These are phyloP conservation scores for Dryas octopetala DNA, from an alignment of 306 rosid species.

Conservation along the genomic window DNA sequence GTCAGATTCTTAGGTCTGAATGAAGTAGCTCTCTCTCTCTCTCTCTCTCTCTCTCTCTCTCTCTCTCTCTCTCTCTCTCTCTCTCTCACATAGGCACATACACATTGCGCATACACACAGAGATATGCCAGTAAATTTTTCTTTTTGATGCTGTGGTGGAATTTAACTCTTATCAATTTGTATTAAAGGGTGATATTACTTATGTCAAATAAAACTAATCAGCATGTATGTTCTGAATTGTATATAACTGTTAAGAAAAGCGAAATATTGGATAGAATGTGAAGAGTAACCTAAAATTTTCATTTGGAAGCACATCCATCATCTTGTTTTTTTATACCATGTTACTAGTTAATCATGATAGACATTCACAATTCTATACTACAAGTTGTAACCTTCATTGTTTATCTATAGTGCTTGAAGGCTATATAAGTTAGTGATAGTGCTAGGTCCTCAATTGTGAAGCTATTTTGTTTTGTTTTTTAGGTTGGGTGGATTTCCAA, in stretches of 20 bases:
- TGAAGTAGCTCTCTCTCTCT: neutral
- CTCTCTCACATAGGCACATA: neutral
- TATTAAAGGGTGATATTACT: neutral
- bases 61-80: neutral
- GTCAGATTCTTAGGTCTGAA: neutral
- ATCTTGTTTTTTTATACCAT: neutral
- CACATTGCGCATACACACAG: neutral
- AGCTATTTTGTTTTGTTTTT: slow-evolving; percentile 13
- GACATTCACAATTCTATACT: neutral
- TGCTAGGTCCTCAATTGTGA: neutral
- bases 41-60: neutral
- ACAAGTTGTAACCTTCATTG: neutral
- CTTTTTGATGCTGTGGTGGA: too few relatives aligned
- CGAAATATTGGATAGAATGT: neutral
- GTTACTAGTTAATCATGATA: neutral
- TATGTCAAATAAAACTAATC: neutral
- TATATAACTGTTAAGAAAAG: neutral
- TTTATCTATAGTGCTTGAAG: neutral
- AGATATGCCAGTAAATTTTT: neutral
- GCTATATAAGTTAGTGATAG: neutral
- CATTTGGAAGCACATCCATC: neutral
- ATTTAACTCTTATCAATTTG: neutral
- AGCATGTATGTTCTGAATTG: neutral
- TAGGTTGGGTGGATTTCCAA: slow-evolving; percentile 72
- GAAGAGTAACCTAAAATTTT: slow-evolving; percentile 8